Base-by-base conservation (phyloP, 108 stramenopile species). In the Parmales sp. region DNA sequence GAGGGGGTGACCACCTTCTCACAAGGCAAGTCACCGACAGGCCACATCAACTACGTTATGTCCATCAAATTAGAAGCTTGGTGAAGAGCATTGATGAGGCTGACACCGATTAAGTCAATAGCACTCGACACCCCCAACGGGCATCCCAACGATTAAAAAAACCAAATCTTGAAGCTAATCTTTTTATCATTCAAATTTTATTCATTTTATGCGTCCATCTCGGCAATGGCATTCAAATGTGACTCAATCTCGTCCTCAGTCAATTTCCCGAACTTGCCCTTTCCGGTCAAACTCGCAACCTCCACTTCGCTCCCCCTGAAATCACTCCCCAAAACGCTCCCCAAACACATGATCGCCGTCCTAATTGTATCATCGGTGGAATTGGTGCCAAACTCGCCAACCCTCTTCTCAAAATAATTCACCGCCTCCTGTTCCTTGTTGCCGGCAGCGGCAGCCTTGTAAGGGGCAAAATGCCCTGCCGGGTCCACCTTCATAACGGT, bases 151-250 rank as follows among this genome's bases (percentile, higher is more conserved):
- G n/a, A n/a, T n/a, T n/a, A n/a, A n/a, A n/a, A n/a, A n/a, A n/a
- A n/a, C n/a, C n/a, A n/a, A n/a, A n/a, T n/a, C n/a, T n/a, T n/a
- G n/a, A n/a, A n/a, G n/a, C n/a, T n/a, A n/a, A 8, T 43, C 41
- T 8, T 43, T 8, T 13, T 13, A 43, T 43, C 11, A 43, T 43
- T 43, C 41, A 43, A 11, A 13, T 8, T 43, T 43, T 13, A 13
- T 63, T 63, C 26, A 36, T 34, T 34, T 34, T 66, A 66, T 19
- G 65, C 65, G 63, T 82, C 79, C 66, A 39, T 78, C 51, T 99
- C 98, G n/a, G 94, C 95, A 78, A 99, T 97, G 54, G 94, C 94
- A 75, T 93, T 95, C 70, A 99, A 73, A 72, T 97, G 95, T 13
- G 63, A 79, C 69, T 99, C 98, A 80, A 98, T 91, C 63, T 95